A percentile compares a stretch with the other conserved stretches of the same genome.
These are phyloP conservation scores for Hsuehochloa calcarea DNA, from an alignment of 176 grass and related monocot species.

Conservation along the genomic window DNA sequence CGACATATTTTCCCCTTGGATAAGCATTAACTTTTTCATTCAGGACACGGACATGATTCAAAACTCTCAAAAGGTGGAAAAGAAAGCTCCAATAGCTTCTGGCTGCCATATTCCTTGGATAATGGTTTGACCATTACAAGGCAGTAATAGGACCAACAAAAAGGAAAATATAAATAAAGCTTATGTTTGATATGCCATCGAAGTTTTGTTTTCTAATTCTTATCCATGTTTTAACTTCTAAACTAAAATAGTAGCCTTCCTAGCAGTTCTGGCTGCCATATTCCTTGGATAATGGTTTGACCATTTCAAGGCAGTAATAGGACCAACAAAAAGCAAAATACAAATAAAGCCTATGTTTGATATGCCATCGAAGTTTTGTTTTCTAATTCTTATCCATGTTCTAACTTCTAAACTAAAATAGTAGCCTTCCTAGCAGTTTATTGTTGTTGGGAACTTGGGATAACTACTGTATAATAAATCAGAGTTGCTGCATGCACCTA, in stretches of 20 bases:
- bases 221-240: background rate
- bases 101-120: background rate
- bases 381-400: background rate
- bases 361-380: background rate
- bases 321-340: background rate
- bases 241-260: background rate
- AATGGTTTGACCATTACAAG: background rate
- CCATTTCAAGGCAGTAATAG: background rate
- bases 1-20: background rate
- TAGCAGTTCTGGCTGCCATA: background rate
- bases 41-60: background rate
- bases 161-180: constrained; percentile 6
- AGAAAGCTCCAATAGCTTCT: background rate
- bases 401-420: constrained; percentile 9
- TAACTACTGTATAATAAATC: background rate
- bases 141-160: background rate
- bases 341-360: background rate
- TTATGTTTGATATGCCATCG: background rate
- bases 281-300: background rate
- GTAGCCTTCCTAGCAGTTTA: background rate
- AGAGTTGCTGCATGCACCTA: background rate
- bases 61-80: background rate
- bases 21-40: constrained; percentile 8
- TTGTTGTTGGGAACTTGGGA: background rate
- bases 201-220: background rate